These are phyloP conservation scores for Scheffersomyces titani DNA, from an alignment of 1,139 yeast species.

Conservation along the genomic window DNA sequence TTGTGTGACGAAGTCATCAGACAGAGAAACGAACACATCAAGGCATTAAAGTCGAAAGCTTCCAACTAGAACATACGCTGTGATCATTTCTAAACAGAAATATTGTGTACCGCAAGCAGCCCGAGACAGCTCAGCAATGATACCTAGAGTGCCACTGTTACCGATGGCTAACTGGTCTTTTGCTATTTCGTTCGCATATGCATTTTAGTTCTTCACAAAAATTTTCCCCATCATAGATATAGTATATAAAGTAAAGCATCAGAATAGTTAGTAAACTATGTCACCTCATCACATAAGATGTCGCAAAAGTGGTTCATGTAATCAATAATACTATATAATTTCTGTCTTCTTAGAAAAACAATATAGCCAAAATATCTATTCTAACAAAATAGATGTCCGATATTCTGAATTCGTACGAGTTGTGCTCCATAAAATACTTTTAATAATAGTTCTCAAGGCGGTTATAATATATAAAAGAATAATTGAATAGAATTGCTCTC, in stretches of 20 bases:
- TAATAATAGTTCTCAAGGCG: neutral
- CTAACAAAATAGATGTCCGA: neutral
- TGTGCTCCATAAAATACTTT: too few species aligned
- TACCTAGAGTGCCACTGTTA: neutral
- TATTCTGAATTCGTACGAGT: neutral
- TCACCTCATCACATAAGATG: neutral
- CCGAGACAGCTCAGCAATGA: neutral
- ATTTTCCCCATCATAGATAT: neutral
- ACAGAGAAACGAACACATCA: conserved; percentile 54
- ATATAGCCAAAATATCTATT: neutral
- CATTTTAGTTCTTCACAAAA: neutral
- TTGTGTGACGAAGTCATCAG: conserved; percentile 69
- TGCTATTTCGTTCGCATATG: neutral
- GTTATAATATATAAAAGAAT: too few species aligned
- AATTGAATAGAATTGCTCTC: neutral
- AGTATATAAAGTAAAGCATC: neutral
- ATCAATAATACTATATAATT: too few species aligned
- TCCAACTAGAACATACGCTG: neutral
- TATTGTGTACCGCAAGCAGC: neutral
- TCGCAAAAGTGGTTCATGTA: neutral
- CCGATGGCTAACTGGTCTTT: neutral
- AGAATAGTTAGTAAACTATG: neutral
- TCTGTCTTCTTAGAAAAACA: neutral
- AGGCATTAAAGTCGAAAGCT: neutral
- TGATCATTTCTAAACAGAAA: neutral